Evolutionary conservation across 352 stramenopile genomes (phyloP).

Genomic region (Phytophthora tentaculata): DNA sequence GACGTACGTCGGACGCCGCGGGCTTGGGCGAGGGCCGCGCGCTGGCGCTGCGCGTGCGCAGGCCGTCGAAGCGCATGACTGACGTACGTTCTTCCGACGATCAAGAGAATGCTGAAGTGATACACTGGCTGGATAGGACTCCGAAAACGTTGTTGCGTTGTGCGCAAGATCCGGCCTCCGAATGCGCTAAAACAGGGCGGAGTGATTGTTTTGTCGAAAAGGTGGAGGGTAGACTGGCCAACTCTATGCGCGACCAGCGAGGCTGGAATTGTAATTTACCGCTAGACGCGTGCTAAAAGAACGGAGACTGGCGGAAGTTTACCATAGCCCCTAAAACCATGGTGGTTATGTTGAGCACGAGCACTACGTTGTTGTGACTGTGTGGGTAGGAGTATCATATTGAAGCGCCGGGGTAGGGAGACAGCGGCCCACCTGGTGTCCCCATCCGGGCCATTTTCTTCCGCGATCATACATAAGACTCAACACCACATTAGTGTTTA

Average conservation of each 20-base stretch:
- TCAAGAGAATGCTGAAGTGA: constrained; percentile 21
- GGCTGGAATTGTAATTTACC: constrained; percentile 13
- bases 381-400: constrained; percentile 11
- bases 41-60: constrained; percentile 33
- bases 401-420: not conserved
- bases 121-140: constrained; percentile 17
- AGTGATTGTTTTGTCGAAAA: constrained; percentile 29
- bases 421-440: not conserved
- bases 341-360: not conserved
- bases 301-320: not conserved
- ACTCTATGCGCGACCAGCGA: constrained; percentile 20
- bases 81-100: not conserved
- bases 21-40: constrained; percentile 19
- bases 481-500: constrained; percentile 2
- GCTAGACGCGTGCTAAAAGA: constrained; percentile 12
- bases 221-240: constrained; percentile 15
- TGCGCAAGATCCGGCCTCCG: constrained; percentile 11
- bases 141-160: constrained; percentile 10
- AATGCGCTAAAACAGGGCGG: constrained; percentile 12
- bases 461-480: constrained; percentile 7
- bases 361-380: not conserved
- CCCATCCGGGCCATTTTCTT: constrained; percentile 19
- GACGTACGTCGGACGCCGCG: constrained; percentile 13
- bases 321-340: not conserved
- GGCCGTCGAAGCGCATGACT: constrained; percentile 38